Conservation (phyloP, 2,329 filamentous ascomycete genomes). For the Colletotrichum sp. region DNA sequence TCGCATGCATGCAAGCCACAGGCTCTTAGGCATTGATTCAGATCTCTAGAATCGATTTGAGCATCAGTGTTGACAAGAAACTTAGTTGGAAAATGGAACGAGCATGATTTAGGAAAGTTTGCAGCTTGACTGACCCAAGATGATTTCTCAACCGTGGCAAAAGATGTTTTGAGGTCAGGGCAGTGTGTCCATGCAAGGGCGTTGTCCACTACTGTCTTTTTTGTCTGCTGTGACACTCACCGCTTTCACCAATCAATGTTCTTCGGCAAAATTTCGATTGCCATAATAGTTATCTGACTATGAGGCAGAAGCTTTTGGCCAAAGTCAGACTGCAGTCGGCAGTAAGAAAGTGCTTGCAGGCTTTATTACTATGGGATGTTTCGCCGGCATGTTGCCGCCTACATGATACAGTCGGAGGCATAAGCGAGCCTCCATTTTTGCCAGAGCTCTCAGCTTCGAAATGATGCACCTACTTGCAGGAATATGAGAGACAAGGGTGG, state of each 20-base stretch:
- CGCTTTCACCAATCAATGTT: not conserved
- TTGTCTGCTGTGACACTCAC: not conserved
- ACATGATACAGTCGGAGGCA: not conserved
- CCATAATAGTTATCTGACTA: not conserved
- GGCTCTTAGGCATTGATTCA: not conserved
- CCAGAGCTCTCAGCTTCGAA: not conserved
- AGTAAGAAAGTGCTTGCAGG: not conserved
- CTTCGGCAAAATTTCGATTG: accelerated
- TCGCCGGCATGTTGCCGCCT: not conserved
- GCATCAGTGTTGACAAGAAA: not conserved
- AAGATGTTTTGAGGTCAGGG: not conserved
- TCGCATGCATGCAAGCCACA: not conserved
- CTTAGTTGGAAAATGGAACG: not conserved
- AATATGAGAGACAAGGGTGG: not conserved
- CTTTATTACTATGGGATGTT: not conserved
- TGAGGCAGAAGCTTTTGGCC: not conserved
- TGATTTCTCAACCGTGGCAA: not conserved
- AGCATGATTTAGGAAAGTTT: not conserved
- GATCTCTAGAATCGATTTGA: not conserved
- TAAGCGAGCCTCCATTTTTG: not conserved
- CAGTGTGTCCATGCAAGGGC: not conserved
- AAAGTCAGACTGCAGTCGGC: not conserved
- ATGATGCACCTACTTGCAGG: not conserved
- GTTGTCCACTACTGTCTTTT: not conserved
- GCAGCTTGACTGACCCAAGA: not conserved